A percentile compares a stretch with the other conserved stretches of the same genome.
Conservation (phyloP, 768 basidiomycete genomes). For the Boletus subcaerulescens region DNA sequence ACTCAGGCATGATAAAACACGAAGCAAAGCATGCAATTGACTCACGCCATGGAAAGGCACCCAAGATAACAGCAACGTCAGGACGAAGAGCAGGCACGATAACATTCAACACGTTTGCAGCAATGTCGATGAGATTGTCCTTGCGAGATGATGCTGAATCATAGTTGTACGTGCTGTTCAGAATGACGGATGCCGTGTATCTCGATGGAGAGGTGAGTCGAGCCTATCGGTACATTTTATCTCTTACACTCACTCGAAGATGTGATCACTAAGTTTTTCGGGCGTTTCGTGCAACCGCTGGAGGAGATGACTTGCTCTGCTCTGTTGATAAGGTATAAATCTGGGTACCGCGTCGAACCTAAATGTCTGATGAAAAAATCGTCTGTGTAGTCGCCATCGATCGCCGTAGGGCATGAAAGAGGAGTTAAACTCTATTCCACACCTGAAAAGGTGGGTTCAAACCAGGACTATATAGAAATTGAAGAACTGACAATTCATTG, state of each 20-base stretch:
- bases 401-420: too few relatives aligned
- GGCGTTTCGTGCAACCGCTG: too few relatives aligned
- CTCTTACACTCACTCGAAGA: too few relatives aligned
- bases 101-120: not conserved
- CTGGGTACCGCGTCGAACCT: too few relatives aligned
- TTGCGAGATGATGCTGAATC: not conserved
- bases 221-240: too few relatives aligned
- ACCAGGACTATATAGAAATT: not conserved
- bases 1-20: not conserved
- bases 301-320: too few relatives aligned
- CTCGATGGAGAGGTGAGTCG: too few relatives aligned
- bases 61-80: not conserved
- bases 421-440: not conserved
- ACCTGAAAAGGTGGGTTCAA: not conserved
- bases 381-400: too few relatives aligned
- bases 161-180: not conserved
- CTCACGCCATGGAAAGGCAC: not conserved
- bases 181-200: not conserved
- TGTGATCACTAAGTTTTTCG: too few relatives aligned
- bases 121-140: not conserved
- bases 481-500: not conserved
- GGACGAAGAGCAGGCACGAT: not conserved
- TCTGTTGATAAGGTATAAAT: too few relatives aligned
- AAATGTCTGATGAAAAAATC: too few relatives aligned
- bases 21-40: too few relatives aligned